phyloP scores from a whole-genome alignment of 495 filamentous ascomycete species.

The Neurospora africana region DNA sequence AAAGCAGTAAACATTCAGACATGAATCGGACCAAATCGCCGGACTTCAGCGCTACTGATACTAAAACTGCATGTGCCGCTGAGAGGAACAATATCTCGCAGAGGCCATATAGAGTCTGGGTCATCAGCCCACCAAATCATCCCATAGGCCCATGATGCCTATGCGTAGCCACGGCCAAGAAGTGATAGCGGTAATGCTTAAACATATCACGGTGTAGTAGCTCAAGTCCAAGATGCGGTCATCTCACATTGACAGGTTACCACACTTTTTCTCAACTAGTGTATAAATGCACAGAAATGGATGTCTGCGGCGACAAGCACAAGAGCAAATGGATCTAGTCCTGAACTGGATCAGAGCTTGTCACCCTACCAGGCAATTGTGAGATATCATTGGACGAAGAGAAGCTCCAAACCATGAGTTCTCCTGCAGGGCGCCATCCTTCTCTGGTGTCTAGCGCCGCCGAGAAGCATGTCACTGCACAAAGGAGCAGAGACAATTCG shows the following conservation, averaged over 20 bases:
- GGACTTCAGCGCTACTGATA: not conserved
- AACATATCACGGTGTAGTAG: not conserved
- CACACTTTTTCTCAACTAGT: not conserved
- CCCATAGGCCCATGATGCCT: not conserved
- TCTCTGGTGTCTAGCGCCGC: not conserved
- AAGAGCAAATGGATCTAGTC: not conserved
- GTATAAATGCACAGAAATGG: not conserved
- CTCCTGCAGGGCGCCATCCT: not conserved
- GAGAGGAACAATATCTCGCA: not conserved
- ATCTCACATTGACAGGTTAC: not conserved
- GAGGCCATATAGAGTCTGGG: not conserved
- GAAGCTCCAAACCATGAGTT: not conserved
- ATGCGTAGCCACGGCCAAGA: not conserved
- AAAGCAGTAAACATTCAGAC: not conserved
- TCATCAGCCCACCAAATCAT: not conserved
- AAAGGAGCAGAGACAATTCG: not conserved
- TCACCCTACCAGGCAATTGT: not conserved
- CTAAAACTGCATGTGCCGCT: not conserved
- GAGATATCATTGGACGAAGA: not conserved
- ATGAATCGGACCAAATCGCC: not conserved
- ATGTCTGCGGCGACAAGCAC: not conserved
- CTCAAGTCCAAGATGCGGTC: not conserved
- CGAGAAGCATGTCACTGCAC: not conserved
- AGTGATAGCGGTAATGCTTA: not conserved
- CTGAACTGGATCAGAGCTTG: not conserved